Conservation (phyloP, 176 grass and related monocot genomes). For the Eragrostis curvula region DNA sequence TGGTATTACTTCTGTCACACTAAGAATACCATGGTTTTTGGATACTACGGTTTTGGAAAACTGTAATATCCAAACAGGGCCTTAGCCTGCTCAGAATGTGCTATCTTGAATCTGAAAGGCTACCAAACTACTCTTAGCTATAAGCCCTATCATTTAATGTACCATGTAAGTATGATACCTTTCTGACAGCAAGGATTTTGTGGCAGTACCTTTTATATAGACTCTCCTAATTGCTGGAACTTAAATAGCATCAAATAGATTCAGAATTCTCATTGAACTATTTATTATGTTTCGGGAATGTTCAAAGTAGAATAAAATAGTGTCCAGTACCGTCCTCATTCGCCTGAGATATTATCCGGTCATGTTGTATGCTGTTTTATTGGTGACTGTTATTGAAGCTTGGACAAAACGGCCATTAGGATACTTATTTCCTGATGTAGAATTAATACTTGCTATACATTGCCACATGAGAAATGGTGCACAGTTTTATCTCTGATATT, state of each 20-base stretch:
- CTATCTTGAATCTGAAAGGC: background rate
- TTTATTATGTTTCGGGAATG: background rate
- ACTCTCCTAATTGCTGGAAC: background rate
- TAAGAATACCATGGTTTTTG: too few relatives aligned
- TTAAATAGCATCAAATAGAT: constrained; percentile 8
- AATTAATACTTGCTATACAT: constrained; percentile 1
- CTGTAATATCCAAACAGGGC: too few relatives aligned
- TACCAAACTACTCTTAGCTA: background rate
- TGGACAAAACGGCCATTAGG: background rate
- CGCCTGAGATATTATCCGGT: background rate
- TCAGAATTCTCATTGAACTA: background rate
- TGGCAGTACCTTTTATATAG: background rate
- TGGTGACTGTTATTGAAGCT: background rate
- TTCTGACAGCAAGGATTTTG: constrained; percentile 6
- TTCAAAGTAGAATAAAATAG: background rate
- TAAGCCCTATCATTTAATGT: background rate
- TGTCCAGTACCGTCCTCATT: background rate
- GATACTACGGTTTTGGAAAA: too few relatives aligned
- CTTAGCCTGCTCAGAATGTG: background rate
- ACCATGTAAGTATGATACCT: constrained; percentile 6
- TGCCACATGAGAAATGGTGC: background rate
- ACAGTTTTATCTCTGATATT: background rate
- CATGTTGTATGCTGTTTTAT: background rate
- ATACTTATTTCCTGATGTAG: background rate
- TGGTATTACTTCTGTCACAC: too few relatives aligned